Percentiles rank a stretch among this genome's conserved stretches.
phyloP scores from a whole-genome alignment of 345 rosid genomes.

The Excoecaria agallocha region DNA sequence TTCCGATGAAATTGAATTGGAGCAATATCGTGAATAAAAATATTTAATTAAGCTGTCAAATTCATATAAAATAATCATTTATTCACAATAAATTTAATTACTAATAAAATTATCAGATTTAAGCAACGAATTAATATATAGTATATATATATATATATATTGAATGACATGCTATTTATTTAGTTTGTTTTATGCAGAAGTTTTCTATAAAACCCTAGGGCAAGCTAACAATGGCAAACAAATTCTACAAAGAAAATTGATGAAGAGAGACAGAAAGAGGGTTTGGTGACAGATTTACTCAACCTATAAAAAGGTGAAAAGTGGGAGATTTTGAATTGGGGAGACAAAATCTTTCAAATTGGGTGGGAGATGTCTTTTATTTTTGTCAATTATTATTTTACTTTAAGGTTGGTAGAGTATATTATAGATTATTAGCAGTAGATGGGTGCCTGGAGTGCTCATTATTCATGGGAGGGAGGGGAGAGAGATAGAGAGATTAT shows the following conservation, averaged over 20 bases:
- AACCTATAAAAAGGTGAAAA: constrained; percentile 8
- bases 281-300: constrained; percentile 17
- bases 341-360: constrained; percentile 52
- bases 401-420: constrained; percentile 35
- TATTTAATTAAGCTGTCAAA: no score
- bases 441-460: constrained; percentile 36
- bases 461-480: constrained; percentile 23
- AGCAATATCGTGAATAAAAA: no score
- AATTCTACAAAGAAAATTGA: constrained; percentile 1
- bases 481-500: not conserved
- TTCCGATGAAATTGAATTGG: no score
- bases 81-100: not conserved
- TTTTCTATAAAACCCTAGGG: not conserved
- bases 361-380: not conserved
- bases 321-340: constrained; percentile 33
- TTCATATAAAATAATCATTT: not conserved
- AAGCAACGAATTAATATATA: not conserved
- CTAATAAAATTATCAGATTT: not conserved
- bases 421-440: not conserved
- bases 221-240: not conserved
- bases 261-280: constrained; percentile 1
- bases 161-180: no score
- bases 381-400: not conserved
- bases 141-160: no score
- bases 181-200: not conserved